phyloP scores from a whole-genome alignment of 495 filamentous ascomycete species.

The Daldinia bambusicola region DNA sequence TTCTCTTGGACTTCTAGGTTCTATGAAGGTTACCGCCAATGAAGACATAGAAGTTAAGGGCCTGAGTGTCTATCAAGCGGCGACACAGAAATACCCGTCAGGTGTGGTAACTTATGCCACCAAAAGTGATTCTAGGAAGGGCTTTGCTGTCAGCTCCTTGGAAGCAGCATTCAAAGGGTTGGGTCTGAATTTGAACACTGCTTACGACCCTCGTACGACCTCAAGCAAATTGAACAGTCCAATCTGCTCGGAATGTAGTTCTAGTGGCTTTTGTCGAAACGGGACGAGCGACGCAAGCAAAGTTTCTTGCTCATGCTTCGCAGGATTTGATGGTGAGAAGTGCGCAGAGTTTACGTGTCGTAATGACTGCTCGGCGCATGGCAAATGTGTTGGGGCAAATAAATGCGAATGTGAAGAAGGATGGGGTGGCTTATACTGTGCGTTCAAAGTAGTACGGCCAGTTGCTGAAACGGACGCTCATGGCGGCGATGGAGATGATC shows the following conservation, averaged over 20 bases:
- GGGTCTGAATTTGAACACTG: constrained; percentile 37
- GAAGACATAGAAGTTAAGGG: constrained; percentile 46
- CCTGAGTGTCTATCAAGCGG: constrained; percentile 44
- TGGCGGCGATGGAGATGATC: constrained; percentile 51
- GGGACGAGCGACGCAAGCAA: background rate
- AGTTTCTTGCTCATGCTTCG: constrained; percentile 45
- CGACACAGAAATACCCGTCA: constrained; percentile 35
- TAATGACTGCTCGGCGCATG: constrained; percentile 47
- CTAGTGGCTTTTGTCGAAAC: constrained; percentile 42
- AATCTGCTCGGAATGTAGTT: constrained; percentile 25
- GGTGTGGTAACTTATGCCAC: constrained; percentile 42
- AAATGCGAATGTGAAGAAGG: constrained; percentile 44
- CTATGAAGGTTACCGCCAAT: constrained; percentile 33
- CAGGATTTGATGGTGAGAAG: constrained; percentile 36
- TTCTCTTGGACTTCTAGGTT: constrained; percentile 39
- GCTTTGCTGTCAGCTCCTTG: constrained; percentile 46
- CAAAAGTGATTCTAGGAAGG: constrained; percentile 32
- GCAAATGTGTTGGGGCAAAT: constrained; percentile 47
- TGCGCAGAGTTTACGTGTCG: constrained; percentile 46
- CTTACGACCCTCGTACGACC: constrained; percentile 41
- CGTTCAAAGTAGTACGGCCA: constrained; percentile 46
- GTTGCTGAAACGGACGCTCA: constrained; percentile 48
- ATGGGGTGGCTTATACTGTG: constrained; percentile 50
- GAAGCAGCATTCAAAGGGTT: constrained; percentile 31
- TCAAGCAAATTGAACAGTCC: constrained; percentile 19